Percentiles rank a stretch among this genome's conserved stretches.
Conservation (phyloP, 2,329 filamentous ascomycete genomes). For the Sclerotiophoma versabilis region DNA sequence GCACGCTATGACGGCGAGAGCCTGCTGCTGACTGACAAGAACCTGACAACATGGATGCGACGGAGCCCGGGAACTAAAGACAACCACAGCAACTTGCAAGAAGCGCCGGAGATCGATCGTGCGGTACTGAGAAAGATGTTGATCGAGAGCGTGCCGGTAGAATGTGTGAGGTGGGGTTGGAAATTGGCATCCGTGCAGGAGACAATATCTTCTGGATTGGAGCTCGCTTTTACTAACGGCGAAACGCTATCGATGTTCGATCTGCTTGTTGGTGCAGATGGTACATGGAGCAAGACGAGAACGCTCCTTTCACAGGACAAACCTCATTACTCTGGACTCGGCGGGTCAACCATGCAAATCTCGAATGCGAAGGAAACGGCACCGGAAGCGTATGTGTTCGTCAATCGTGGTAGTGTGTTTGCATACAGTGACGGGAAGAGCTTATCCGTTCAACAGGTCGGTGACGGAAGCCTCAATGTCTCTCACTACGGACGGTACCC, state of each 20-base stretch:
- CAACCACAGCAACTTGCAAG: conserved; percentile 17
- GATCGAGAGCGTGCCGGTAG: conserved; percentile 31
- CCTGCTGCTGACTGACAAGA: conserved; percentile 52
- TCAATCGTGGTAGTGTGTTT: conserved; percentile 47
- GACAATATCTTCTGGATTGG: conserved; percentile 11
- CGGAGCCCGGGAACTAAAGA: conserved; percentile 18
- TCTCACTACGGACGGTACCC: conserved; percentile 28
- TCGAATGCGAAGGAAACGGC: conserved; percentile 30
- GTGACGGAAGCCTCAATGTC: conserved; percentile 43
- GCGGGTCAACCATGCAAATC: conserved; percentile 43
- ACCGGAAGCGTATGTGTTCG: conserved; percentile 41
- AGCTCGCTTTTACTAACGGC: conserved; percentile 39
- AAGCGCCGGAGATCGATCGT: conserved; percentile 39
- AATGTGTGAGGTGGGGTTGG: conserved; percentile 33
- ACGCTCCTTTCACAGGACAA: conserved; percentile 36
- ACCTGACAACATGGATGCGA: conserved; percentile 32
- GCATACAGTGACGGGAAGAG: conserved; percentile 37
- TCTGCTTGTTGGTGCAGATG: conserved; percentile 55
- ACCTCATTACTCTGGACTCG: conserved; percentile 49
- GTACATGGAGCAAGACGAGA: conserved; percentile 53
- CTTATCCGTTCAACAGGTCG: conserved; percentile 41
- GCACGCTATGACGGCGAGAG: conserved; percentile 54
- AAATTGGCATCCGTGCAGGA: conserved; percentile 29
- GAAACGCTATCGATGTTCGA: conserved; percentile 45
- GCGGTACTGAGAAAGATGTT: conserved; percentile 30